Evolutionary conservation across 371 early-diverging fungal genomes (phyloP).

Genomic region (Mortierella sp.): DNA sequence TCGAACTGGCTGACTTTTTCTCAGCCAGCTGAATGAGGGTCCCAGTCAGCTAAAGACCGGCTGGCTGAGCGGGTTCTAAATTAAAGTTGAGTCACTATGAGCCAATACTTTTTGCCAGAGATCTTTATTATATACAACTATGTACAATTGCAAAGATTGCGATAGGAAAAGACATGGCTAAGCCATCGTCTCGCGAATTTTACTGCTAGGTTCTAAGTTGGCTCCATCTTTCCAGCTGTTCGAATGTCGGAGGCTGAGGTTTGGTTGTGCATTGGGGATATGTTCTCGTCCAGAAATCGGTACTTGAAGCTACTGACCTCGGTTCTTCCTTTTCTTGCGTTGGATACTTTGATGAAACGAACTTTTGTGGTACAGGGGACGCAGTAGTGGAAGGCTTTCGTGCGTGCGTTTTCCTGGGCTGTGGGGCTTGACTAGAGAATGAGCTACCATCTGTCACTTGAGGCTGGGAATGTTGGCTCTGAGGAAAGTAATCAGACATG

Average conservation of each 20-base stretch:
- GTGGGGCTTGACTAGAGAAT: neutral
- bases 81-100: no score
- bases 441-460: neutral
- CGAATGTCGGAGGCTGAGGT: neutral
- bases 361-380: neutral
- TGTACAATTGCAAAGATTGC: no score
- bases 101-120: no score
- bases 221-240: no score
- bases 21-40: no score
- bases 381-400: neutral
- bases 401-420: neutral
- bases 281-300: neutral
- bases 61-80: no score
- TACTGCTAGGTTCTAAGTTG: no score
- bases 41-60: no score
- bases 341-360: neutral
- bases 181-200: no score
- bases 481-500: conserved; percentile 6
- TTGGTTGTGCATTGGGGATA: neutral
- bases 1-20: no score
- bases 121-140: no score
- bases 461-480: neutral
- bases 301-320: neutral
- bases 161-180: no score
- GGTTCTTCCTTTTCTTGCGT: neutral